Base-by-base conservation (phyloP, 345 rosid genomes). In the Noccaea bulbosa region DNA sequence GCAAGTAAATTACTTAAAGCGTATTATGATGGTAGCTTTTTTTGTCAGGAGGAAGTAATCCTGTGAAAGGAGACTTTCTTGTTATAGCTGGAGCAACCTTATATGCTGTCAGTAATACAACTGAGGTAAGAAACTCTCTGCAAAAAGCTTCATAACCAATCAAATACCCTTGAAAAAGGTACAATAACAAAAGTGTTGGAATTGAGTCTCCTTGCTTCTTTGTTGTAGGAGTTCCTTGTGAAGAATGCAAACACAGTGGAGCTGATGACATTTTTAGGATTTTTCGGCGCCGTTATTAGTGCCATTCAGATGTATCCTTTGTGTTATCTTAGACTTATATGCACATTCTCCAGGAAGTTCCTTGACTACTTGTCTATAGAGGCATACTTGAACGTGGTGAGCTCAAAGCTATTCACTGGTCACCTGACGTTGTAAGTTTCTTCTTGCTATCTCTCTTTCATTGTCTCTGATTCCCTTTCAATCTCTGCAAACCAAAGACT, bases 241-340 rank as follows among this genome's bases (percentile, higher is more conserved):
- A 88, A 88, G 83, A 94, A 81, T 78, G 90, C 93, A 43, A 79
- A 87, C 74, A 82, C 83, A 76, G 70, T 87, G 77, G 99, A 94
- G 74, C 88, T 91, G 61, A 83, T 94, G 88, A 59, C 92, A 14
- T 82, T 91, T 67, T 67, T 94, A 48, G 99, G 97, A 33, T 56
- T 94, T 55, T 91, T 85, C 46, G 96, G 97, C 62, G 93, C 96
- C 58, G 78, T 88, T 55, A 66, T 88, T 70, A 84, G 89, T 79
- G 97, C 89, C 41, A 75, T 92, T 67, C 99, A 92, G 80, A 87
- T 92, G 97, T 91, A 94, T 94, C 95, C 95, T 89, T 5, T 2
- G 27, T 65, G 38, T 58, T 27, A 20, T 44, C 40, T 72, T 37
- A 16, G 15, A 65, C 44, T 30, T 67, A 2, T 12, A 41, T 35